Conservation (phyloP, 148 eudicot species). For the Suaeda aralocaspica region DNA sequence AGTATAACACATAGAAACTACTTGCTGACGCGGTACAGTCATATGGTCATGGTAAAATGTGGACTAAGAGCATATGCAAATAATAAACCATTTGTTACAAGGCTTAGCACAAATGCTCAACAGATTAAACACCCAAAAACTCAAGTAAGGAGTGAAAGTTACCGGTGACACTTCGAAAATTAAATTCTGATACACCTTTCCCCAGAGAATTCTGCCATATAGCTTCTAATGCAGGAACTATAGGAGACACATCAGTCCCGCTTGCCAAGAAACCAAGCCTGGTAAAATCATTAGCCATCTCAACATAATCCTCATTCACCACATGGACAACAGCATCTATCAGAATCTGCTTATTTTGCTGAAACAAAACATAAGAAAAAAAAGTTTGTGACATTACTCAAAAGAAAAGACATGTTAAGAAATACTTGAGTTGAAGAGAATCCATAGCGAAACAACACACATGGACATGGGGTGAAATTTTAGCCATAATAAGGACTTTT, state of each 20-base stretch:
- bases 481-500: conserved; percentile 16
- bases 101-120: conserved; percentile 5
- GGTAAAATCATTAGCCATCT: conserved; percentile 99
- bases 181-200: conserved; percentile 91
- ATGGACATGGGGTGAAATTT: neutral
- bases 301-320: conserved; percentile 92
- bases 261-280: conserved; percentile 96
- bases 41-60: too few relatives aligned
- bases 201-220: conserved; percentile 96
- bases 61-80: too few relatives aligned
- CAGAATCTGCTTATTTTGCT: conserved; percentile 94
- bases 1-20: neutral
- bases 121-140: neutral
- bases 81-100: neutral
- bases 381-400: neutral
- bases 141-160: conserved; percentile 12
- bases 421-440: neutral
- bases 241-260: conserved; percentile 92
- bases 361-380: conserved; percentile 22
- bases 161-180: conserved; percentile 98
- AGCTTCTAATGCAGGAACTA: conserved; percentile 86
- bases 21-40: too few relatives aligned
- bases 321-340: conserved; percentile 99
- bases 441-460: neutral
- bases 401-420: neutral